phyloP scores from a whole-genome alignment of 225 moss, liverwort and hornwort genomes.

The Sphagnum contortum region DNA sequence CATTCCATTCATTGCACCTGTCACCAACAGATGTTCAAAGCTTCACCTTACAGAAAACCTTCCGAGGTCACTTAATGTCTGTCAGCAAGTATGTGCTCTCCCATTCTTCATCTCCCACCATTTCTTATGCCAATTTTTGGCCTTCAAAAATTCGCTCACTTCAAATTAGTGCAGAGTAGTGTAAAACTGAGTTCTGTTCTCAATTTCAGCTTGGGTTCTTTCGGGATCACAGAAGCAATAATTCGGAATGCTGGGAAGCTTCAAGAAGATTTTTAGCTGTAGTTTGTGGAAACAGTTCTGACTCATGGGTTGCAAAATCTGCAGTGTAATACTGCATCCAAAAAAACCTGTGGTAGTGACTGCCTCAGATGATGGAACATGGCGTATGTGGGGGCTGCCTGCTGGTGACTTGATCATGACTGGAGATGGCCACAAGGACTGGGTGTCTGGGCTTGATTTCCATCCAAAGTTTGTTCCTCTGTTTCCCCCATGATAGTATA shows the following conservation, averaged over 20 bases:
- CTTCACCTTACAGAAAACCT: conserved; percentile 52
- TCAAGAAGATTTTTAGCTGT: too few relatives aligned
- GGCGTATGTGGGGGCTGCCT: conserved; percentile 95
- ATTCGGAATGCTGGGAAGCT: too few relatives aligned
- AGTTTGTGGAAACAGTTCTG: too few relatives aligned
- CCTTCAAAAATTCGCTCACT: too few relatives aligned
- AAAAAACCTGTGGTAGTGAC: conserved; percentile 84
- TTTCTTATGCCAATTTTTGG: not conserved
- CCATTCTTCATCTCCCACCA: not conserved
- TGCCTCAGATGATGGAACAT: conserved; percentile 89
- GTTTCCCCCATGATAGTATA: too few relatives aligned
- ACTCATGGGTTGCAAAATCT: not conserved
- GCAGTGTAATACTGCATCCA: conserved; percentile 77
- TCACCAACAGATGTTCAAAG: conserved; percentile 50
- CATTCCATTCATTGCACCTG: conserved; percentile 35
- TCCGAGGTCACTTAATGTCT: conserved; percentile 68
- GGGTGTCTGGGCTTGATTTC: conserved; percentile 86
- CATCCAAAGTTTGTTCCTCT: conserved; percentile 59
- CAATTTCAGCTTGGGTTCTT: too few relatives aligned
- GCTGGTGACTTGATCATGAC: conserved; percentile 95
- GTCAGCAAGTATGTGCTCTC: conserved; percentile 67
- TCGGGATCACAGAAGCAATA: too few relatives aligned
- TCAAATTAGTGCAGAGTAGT: too few relatives aligned
- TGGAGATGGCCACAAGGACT: conserved; percentile 90
- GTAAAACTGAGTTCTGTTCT: too few relatives aligned